Evolutionary conservation across 768 basidiomycete genomes (phyloP).

Genomic region (Lentinula raphanica): DNA sequence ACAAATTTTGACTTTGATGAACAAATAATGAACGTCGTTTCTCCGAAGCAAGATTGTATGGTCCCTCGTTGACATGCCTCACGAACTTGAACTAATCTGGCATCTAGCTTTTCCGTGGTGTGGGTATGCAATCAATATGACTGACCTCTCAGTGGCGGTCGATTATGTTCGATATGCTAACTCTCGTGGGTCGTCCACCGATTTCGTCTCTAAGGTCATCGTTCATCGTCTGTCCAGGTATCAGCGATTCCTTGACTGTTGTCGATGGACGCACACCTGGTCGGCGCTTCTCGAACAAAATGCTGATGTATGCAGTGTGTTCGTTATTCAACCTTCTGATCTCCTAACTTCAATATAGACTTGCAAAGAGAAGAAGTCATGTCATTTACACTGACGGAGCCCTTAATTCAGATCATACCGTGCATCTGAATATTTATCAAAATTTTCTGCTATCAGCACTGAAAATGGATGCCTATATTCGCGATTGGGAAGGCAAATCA

Average conservation of each 20-base stretch:
- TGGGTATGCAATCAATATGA: slow-evolving; percentile 75
- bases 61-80: neutral
- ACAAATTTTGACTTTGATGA: slow-evolving; percentile 74
- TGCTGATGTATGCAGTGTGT: slow-evolving; percentile 54
- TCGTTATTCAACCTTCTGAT: neutral
- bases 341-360: slow-evolving; percentile 32
- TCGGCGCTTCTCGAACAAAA: slow-evolving; percentile 58
- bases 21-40: slow-evolving; percentile 48
- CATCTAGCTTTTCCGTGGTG: slow-evolving; percentile 87
- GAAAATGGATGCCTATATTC: slow-evolving; percentile 83
- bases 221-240: slow-evolving; percentile 32
- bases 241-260: slow-evolving; percentile 67
- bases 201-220: neutral
- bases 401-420: slow-evolving; percentile 56
- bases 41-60: slow-evolving; percentile 39
- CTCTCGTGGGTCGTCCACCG: slow-evolving; percentile 39
- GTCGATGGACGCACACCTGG: slow-evolving; percentile 63
- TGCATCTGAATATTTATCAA: slow-evolving; percentile 83
- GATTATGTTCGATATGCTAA: slow-evolving; percentile 71
- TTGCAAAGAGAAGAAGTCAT: slow-evolving; percentile 71
- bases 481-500: slow-evolving; percentile 44
- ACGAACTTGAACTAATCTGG: neutral
- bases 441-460: slow-evolving; percentile 77
- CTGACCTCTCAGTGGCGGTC: slow-evolving; percentile 67
- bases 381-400: slow-evolving; percentile 72